These are phyloP conservation scores for Beauveria caledonica DNA, from an alignment of 2,329 filamentous ascomycete genomes.

Conservation along the genomic window DNA sequence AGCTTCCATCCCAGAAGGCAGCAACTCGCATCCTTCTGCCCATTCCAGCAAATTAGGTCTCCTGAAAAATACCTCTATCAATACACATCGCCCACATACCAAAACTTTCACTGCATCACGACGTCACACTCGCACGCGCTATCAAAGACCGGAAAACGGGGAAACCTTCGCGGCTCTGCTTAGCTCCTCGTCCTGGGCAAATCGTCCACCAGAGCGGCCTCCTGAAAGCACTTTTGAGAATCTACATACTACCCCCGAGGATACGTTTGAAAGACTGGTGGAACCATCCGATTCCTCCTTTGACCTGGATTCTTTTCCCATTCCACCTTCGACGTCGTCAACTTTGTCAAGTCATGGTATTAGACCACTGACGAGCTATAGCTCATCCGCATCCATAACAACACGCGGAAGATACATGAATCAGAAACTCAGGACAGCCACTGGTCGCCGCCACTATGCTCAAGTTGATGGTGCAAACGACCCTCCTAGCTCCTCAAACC, in stretches of 20 bases:
- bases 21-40: conserved; percentile 15
- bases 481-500: conserved; percentile 19
- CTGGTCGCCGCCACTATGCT: not conserved
- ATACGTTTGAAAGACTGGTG: not conserved
- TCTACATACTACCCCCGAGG: conserved; percentile 2
- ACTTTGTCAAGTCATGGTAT: not conserved
- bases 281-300: conserved; percentile 15
- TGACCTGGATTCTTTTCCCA: conserved; percentile 18
- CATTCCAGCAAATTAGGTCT: conserved; percentile 12
- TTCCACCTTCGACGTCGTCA: conserved; percentile 15
- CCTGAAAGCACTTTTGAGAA: not conserved
- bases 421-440: not conserved
- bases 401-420: not conserved
- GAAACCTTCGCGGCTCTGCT: not conserved
- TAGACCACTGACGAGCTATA: not conserved
- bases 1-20: conserved; percentile 22
- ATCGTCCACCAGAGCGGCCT: not conserved
- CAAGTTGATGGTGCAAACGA: conserved; percentile 6
- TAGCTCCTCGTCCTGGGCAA: not conserved
- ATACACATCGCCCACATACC: conserved; percentile 18
- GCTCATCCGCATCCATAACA: not conserved
- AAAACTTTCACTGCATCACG: conserved; percentile 21
- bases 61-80: conserved; percentile 12
- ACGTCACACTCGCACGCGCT: conserved; percentile 18
- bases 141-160: conserved; percentile 4